Evolutionary conservation across 352 stramenopile genomes (phyloP).

Genomic region (Pythium biforme): DNA sequence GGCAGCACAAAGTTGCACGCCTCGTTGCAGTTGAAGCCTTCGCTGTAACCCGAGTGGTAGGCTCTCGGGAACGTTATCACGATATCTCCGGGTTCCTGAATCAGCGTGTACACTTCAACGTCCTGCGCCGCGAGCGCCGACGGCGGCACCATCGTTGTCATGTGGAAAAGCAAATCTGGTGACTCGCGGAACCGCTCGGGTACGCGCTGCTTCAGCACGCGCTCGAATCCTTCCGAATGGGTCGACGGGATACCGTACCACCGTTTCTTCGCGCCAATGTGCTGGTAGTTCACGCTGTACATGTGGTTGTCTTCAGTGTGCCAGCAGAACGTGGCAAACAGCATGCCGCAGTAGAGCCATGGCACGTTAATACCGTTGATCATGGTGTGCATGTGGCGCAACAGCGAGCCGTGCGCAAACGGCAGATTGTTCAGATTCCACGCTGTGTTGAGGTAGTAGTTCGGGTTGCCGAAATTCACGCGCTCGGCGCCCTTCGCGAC

Average conservation of each 20-base stretch:
- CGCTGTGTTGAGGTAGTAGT: slow-evolving; percentile 78
- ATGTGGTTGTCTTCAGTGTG: slow-evolving; percentile 99
- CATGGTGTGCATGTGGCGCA: slow-evolving; percentile 91
- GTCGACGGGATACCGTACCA: slow-evolving; percentile 91
- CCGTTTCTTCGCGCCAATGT: slow-evolving; percentile 94
- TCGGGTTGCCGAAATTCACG: slow-evolving; percentile 51
- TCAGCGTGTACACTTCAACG: slow-evolving; percentile 61
- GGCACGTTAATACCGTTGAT: slow-evolving; percentile 98
- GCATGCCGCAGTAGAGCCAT: slow-evolving; percentile 98
- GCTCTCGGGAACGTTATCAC: slow-evolving; percentile 97
- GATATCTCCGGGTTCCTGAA: slow-evolving; percentile 92
- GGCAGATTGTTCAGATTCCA: slow-evolving; percentile 99
- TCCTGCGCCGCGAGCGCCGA: slow-evolving; percentile 40
- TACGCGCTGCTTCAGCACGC: slow-evolving; percentile 42
- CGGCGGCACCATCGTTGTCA: slow-evolving; percentile 75
- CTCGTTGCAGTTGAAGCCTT: slow-evolving; percentile 94
- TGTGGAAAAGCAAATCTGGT: slow-evolving; percentile 66
- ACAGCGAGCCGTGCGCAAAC: slow-evolving; percentile 87
- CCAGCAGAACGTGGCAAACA: slow-evolving; percentile 98
- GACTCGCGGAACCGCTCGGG: slow-evolving; percentile 61
- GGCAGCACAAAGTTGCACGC: slow-evolving; percentile 86
- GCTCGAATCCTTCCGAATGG: slow-evolving; percentile 57
- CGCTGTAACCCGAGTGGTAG: slow-evolving; percentile 96
- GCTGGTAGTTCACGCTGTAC: slow-evolving; percentile 99
- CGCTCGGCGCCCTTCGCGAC: slow-evolving; percentile 31